Base-by-base conservation (phyloP, 2,329 filamentous ascomycete genomes). In the Ilyonectria destructans region DNA sequence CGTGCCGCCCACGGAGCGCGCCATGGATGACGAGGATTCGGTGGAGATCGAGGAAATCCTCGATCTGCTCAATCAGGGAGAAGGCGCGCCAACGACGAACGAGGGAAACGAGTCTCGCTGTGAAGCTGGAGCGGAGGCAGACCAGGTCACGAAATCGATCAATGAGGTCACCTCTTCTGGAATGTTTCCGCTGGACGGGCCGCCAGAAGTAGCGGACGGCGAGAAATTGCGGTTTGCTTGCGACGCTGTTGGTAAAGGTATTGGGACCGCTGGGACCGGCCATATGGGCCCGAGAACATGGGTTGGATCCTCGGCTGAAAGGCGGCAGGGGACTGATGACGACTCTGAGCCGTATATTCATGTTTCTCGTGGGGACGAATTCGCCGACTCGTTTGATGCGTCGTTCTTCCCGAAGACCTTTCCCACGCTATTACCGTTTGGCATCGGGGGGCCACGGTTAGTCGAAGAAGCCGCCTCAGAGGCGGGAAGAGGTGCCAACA, bases 391-490 rank as follows among this genome's bases (percentile, higher is more conserved):
- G 2, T 56, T 59, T 29, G 65, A 69, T 6, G 43, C 59, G 6
- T 29, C 19, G 19, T 69, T 70, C 54, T 70, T 72, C n/a, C 62
- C 68, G 7, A 68, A 65, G 51, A 59, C 68, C 17, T 72, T 70
- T 13, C 70, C 68, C 4, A 72, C 46, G 1, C 31, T 69, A 6
- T 54, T 70, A 1, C 68, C 70, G 5, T 62, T 66, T 9, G 70
- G 70, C 13, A 19, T 21, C 3, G 63, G 70, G 2, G 68, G 68
- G 0, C 68, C 69, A 35, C 19, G 61, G 3, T 6, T 23, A 52
- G n/a, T n/a, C n/a, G n/a, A n/a, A n/a, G n/a, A n/a, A n/a, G n/a
- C n/a, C n/a, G n/a, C n/a, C n/a, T n/a, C n/a, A n/a, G n/a, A n/a
- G n/a, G n/a, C n/a, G n/a, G n/a, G n/a, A n/a, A n/a, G n/a, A n/a